Evolutionary conservation across 140 eudicot species (phyloP), one percentile per base, ranked within the genome.

Genomic region (Cichorium intybus): DNA sequence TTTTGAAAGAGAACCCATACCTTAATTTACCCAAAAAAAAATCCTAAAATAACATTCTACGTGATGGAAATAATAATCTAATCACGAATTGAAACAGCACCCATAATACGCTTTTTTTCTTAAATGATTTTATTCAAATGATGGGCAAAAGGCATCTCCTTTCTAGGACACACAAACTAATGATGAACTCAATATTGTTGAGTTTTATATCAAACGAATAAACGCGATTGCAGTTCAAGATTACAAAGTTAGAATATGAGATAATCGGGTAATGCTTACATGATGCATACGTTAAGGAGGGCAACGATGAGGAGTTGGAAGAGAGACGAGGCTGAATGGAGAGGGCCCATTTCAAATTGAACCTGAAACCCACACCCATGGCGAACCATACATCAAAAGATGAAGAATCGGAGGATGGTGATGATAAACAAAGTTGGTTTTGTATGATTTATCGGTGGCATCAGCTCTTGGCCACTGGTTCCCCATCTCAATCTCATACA

Each of bases 271-370:
- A 41, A 49, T 50, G 77, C 90, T 84, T 69, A 90, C 97, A 74
- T 17, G 95, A 79, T 59, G 79, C 69, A 64, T 54, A 65, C 14
- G 94, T 82, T 16, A 82, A 77, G 0, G 87, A 78, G 16, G 85
- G 77, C 43, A 75, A 74, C 41, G 82, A 65, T 46, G 83, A 74
- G 5, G 89, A 60, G 24, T 64, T 81, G 59, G 95, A 60, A 61
- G 83, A 72, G 72, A 78, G 61, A 71, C 72, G 82, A 26, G 93
- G 79, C 21, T 76, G 89, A 62, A 82, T 26, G 3, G 94, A 77
- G 31, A 82, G 77, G 56, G 69, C 80, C 96, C 96, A 90, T 75
- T 79, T 87, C 72, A 87, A 57, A 50, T 84, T 80, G 49, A 84
- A 73, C 71, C 86, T 82, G 66, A 80, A 87, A 63, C 86, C 81